Percentiles rank a stretch among this genome's conserved stretches.
phyloP scores from a whole-genome alignment of 2,329 filamentous ascomycete genomes.

The Cytospora piceae region DNA sequence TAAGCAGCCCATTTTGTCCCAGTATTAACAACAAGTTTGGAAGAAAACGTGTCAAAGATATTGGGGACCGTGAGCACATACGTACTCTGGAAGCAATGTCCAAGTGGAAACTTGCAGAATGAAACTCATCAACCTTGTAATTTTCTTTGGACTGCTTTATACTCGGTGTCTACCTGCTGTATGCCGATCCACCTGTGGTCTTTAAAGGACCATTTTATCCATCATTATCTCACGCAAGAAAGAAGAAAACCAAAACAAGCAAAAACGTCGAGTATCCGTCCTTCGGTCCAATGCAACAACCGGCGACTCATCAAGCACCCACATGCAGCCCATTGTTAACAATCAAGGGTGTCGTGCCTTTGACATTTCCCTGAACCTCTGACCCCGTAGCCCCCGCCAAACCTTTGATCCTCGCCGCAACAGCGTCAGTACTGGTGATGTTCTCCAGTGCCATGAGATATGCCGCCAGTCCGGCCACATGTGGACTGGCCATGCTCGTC shows the following conservation, averaged over 20 bases:
- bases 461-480: conserved; percentile 68
- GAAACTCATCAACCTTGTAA: too few species aligned
- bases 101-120: too few species aligned
- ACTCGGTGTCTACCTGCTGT: too few species aligned
- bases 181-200: too few species aligned
- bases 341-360: conserved; percentile 55
- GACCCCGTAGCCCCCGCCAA: conserved; percentile 55
- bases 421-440: conserved; percentile 48
- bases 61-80: too few species aligned
- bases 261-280: neutral
- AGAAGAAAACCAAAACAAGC: too few species aligned
- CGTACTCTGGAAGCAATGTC: neutral
- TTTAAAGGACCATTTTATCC: too few species aligned
- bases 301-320: neutral
- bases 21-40: too few species aligned
- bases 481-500: conserved; percentile 69
- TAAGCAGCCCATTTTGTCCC: too few species aligned
- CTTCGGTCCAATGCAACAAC: neutral
- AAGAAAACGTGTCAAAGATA: neutral
- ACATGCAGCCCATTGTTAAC: conserved; percentile 56
- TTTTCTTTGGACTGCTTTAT: too few species aligned
- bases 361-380: conserved; percentile 46
- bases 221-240: too few species aligned
- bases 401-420: conserved; percentile 54
- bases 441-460: conserved; percentile 66